Conservation (phyloP, 495 filamentous ascomycete species). For the Xylaria grammica region DNA sequence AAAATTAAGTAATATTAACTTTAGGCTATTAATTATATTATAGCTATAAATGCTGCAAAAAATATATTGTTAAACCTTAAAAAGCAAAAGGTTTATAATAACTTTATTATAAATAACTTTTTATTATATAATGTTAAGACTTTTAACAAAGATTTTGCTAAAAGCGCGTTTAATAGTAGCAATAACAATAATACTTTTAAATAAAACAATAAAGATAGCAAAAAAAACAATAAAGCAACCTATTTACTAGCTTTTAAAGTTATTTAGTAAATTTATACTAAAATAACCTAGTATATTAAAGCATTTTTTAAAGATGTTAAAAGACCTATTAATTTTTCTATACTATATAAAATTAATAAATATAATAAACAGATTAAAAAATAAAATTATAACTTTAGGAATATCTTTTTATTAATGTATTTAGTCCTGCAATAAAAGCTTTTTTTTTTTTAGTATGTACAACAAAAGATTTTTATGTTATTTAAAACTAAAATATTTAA, state of each 20-base stretch:
- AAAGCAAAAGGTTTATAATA: not conserved
- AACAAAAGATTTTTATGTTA: not conserved
- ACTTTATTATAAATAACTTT: not conserved
- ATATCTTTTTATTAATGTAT: not conserved
- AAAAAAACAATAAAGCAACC: not conserved
- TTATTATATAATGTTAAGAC: not conserved
- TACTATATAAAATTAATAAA: not conserved
- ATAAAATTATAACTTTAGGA: not conserved
- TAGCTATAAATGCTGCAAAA: slow-evolving; percentile 5
- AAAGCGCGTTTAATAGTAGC: not conserved
- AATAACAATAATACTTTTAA: not conserved
- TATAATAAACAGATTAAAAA: not conserved
- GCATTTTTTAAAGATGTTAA: not conserved
- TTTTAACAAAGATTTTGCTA: not conserved
- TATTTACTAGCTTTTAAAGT: not conserved
- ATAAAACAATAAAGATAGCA: not conserved
- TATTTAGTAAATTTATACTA: not conserved
- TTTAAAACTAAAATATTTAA: not conserved
- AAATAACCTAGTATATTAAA: not conserved
- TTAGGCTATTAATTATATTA: not conserved
- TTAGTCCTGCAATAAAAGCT: not conserved
- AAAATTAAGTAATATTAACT: not conserved
- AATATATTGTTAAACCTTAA: not conserved
- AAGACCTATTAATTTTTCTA: not conserved
- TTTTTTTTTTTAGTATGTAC: not conserved